Percentiles rank a stretch among this genome's conserved stretches.
phyloP scores from a whole-genome alignment of 306 rosid genomes.

The Vigna mungo region DNA sequence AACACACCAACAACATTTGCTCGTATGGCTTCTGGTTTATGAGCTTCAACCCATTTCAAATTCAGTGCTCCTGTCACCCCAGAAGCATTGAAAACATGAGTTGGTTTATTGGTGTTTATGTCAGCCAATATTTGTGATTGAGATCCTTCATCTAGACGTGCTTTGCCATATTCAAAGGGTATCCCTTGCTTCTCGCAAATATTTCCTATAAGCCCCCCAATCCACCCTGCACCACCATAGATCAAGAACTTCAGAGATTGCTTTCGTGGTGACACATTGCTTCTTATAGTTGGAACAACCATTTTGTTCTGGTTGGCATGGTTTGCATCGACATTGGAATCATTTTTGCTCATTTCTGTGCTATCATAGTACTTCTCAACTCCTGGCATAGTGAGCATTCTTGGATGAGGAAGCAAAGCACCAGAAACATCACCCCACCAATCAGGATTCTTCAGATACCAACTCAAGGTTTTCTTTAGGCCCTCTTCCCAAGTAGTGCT shows the following conservation, averaged over 20 bases:
- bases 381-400: slow-evolving; percentile 57
- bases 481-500: slow-evolving; percentile 58
- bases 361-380: slow-evolving; percentile 36
- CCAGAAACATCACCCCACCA: slow-evolving; percentile 73
- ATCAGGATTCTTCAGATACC: slow-evolving; percentile 55
- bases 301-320: slow-evolving; percentile 29
- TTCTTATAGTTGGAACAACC: slow-evolving; percentile 37
- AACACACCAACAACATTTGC: slow-evolving; percentile 47
- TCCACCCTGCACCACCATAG: slow-evolving; percentile 56
- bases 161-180: slow-evolving; percentile 49
- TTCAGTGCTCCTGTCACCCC: slow-evolving; percentile 50
- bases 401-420: slow-evolving; percentile 64
- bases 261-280: slow-evolving; percentile 13
- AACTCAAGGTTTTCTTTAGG: slow-evolving; percentile 53
- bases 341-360: not conserved
- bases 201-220: slow-evolving; percentile 44
- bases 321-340: slow-evolving; percentile 24
- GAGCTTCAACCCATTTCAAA: slow-evolving; percentile 66
- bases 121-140: slow-evolving; percentile 45
- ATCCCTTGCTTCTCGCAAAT: slow-evolving; percentile 57
- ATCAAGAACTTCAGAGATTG: slow-evolving; percentile 53
- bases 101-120: slow-evolving; percentile 51
- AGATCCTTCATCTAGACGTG: slow-evolving; percentile 47
- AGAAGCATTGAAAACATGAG: slow-evolving; percentile 63
- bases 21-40: slow-evolving; percentile 50